Percentiles rank a stretch among this genome's conserved stretches.
phyloP scores from a whole-genome alignment of 2,329 filamentous ascomycete species.

The Amylocarpus encephaloides region DNA sequence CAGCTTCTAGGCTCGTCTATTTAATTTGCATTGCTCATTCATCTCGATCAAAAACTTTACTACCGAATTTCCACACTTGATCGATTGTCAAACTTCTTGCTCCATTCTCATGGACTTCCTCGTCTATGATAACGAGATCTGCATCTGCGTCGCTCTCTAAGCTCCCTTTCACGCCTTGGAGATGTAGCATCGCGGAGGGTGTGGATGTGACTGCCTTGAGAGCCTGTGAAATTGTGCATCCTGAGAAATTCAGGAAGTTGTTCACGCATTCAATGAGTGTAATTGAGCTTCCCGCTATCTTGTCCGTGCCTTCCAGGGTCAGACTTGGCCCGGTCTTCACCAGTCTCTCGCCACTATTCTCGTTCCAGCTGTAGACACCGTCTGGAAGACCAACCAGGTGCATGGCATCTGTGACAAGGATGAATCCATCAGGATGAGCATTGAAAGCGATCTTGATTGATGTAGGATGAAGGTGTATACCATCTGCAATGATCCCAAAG shows the following conservation, averaged over 20 bases:
- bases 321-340: conserved; percentile 67
- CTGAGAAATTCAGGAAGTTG: conserved; percentile 74
- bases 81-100: conserved; percentile 39
- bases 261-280: conserved; percentile 76
- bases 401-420: conserved; percentile 92
- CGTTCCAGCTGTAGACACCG: conserved; percentile 75
- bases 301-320: conserved; percentile 70
- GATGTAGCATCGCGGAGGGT: conserved; percentile 68
- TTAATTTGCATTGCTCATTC: neutral
- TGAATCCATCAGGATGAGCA: conserved; percentile 75
- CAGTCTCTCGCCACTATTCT: conserved; percentile 55
- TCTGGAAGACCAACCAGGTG: conserved; percentile 77
- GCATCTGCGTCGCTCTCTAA: conserved; percentile 59
- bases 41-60: conserved; percentile 13
- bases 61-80: conserved; percentile 28
- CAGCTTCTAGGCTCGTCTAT: too few species aligned
- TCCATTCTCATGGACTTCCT: conserved; percentile 40
- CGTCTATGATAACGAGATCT: conserved; percentile 62
- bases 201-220: conserved; percentile 69
- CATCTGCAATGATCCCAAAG: conserved; percentile 86
- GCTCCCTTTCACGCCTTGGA: conserved; percentile 60
- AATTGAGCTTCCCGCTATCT: conserved; percentile 69
- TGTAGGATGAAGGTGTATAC: conserved; percentile 82
- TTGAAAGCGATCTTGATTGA: conserved; percentile 86
- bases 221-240: conserved; percentile 59